phyloP scores from a whole-genome alignment of 805 yeast genomes.

The Saturnispora gosingensis region DNA sequence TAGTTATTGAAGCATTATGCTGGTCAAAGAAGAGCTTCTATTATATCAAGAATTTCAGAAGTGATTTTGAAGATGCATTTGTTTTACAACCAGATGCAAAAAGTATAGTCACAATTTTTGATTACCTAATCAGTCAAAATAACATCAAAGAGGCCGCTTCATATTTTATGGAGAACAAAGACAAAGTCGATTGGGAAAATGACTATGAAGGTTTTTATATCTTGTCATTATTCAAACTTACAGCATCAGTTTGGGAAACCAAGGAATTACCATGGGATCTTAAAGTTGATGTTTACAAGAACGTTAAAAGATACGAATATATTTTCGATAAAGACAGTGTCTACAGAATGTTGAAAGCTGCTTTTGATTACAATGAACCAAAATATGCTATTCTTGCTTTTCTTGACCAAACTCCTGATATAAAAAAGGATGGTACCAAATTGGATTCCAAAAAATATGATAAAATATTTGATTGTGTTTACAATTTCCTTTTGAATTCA shows the following conservation, averaged over 20 bases:
- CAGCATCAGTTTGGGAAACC: constrained; percentile 16
- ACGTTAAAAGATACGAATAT: constrained; percentile 33
- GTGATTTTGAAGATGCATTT: constrained; percentile 25
- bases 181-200: constrained; percentile 36
- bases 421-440: constrained; percentile 29
- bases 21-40: constrained; percentile 21
- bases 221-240: constrained; percentile 21
- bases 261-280: constrained; percentile 12
- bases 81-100: constrained; percentile 29
- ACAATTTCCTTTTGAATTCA: constrained; percentile 6
- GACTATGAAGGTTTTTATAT: constrained; percentile 25
- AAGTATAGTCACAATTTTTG: constrained; percentile 29
- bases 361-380: constrained; percentile 10
- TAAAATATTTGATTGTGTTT: constrained; percentile 14
- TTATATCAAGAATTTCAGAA: constrained; percentile 20
- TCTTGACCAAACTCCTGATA: constrained; percentile 15
- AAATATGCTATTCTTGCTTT: constrained; percentile 11
- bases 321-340: constrained; percentile 31
- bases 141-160: constrained; percentile 7
- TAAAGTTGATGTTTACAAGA: constrained; percentile 30
- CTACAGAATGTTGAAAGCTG: constrained; percentile 27
- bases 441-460: constrained; percentile 14
- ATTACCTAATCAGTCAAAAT: constrained; percentile 13
- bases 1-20: constrained; percentile 20
- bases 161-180: constrained; percentile 18